A percentile compares a stretch with the other conserved stretches of the same genome.
phyloP scores from a whole-genome alignment of 225 moss, liverwort and hornwort genomes.

The Climacium dendroides region DNA sequence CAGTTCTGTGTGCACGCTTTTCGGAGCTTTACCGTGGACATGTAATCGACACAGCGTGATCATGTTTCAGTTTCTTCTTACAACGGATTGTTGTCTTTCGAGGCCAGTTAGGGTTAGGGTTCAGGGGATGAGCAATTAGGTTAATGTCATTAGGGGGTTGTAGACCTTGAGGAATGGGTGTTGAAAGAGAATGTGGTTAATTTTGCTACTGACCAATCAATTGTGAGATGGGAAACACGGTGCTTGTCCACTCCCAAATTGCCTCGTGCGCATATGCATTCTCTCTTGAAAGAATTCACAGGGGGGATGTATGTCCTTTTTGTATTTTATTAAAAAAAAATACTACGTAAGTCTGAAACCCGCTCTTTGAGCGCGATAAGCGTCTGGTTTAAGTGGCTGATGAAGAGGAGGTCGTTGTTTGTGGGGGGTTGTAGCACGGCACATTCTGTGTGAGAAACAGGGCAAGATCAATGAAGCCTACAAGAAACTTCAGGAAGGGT shows the following conservation, averaged over 20 bases:
- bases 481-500: conserved; percentile 97
- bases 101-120: conserved; percentile 9
- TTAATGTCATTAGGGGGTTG: not conserved
- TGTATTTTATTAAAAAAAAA: too few species aligned
- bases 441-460: conserved; percentile 88
- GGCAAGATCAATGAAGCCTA: conserved; percentile 98
- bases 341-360: too few species aligned
- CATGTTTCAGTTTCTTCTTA: not conserved
- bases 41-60: not conserved
- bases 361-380: not conserved
- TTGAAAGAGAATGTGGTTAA: not conserved
- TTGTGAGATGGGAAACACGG: not conserved
- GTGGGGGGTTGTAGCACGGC: conserved; percentile 50
- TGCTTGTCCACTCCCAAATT: not conserved
- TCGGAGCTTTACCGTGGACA: not conserved
- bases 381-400: not conserved
- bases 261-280: not conserved
- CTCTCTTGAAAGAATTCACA: not conserved
- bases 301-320: not conserved
- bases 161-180: not conserved
- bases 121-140: not conserved
- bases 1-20: not conserved
- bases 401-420: not conserved
- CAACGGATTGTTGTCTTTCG: not conserved
- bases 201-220: not conserved